Base-by-base conservation (phyloP, 768 basidiomycete species). In the Serendipita vermifera region DNA sequence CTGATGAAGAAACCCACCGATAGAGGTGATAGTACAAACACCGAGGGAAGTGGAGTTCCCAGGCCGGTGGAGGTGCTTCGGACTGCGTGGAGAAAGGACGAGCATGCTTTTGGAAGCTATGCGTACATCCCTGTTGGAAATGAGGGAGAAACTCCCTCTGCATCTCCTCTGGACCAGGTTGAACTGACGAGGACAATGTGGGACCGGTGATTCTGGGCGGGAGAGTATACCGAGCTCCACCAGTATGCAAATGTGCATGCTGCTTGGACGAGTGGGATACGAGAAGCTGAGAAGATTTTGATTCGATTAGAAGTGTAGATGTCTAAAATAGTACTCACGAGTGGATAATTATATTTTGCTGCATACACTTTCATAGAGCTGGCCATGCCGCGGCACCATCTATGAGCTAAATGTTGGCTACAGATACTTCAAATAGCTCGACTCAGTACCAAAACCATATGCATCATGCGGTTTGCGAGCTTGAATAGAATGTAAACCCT, bases 161-260 rank as follows among this genome's bases (percentile, higher is more conserved):
- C 63, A n/a, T 64, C 61, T 32, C 72, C 72, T 9, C 58, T 72
- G 60, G 68, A 71, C 55, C 70, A 69, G 43, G 61, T 69, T 22
- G 63, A 70, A 59, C 62, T 72, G 1, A 56, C 62, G 1, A 64
- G 67, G 57, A 62, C 67, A 2, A 58, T 65, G 33, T 71, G 68
- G 67, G 69, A 69, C 0, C 53, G 59, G 15, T 58, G 72, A 22
- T 67, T 69, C 3, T 73, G 69, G 22, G 72, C 71, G 11, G 72
- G 72, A 0, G 72, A 73, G 62, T 70, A 72, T 48, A 73, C 72
- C 5, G 70, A 70, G 55, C 58, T 71, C 55, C 65, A 72, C 39
- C 66, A 69, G 40, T 55, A 70, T 20, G 72, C 71, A 5, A 64
- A 61, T 33, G 69, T 70, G 9, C 64, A 66, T 2, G 71, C 70